Evolutionary conservation across 2,329 filamentous ascomycete species (phyloP), one percentile per base, ranked within the genome.

Genomic region (Hypoxylon sp.): DNA sequence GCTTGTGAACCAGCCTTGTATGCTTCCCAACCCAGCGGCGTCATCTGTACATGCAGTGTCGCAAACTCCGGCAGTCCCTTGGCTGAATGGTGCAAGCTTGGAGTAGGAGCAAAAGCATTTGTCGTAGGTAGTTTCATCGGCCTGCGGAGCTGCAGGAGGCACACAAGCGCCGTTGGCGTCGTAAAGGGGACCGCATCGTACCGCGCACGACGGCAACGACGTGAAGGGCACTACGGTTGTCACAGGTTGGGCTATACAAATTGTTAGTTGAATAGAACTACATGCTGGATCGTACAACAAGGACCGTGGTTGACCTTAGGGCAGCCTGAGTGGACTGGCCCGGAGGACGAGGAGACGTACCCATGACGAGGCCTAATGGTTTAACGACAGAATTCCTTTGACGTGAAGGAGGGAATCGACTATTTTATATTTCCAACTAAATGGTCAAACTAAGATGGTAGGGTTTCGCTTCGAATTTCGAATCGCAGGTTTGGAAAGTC

Each of bases 161-260:
- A 90, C 84, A 78, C 93, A 96, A 65, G 83, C 87, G 46, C 85
- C 85, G 74, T 93, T 91, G 61, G 91, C 92, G 77, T 92, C 86
- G 74, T 85, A 88, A 45, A 93, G 86, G 26, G 81, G 76, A 44
- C 84, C 82, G 73, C 91, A 93, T 48, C 74, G 66, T 20, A 80
- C 76, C 8, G 87, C 90, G 73, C 91, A 93, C 24, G 83, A 75
- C 3, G 91, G 91, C 50, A 93, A 85, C 42, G 82, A 77, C 48
- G 73, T 69, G 71, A 89, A 86, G 50, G 87, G 87, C 42, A 87
- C 80, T 67, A 90, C 81, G 4, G 85, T 87, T 11, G 84, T 87
- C 49, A 65, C 62, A 3, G 74, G 52, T 59, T 65, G 57, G 49
- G 61, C 61, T 65, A 28, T 36, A 42, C 11, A 40, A 38, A 36